A percentile compares a stretch with the other conserved stretches of the same genome.
Evolutionary conservation across 1,139 yeast genomes (phyloP).

Genomic region (Saccharomyces hybrid): DNA sequence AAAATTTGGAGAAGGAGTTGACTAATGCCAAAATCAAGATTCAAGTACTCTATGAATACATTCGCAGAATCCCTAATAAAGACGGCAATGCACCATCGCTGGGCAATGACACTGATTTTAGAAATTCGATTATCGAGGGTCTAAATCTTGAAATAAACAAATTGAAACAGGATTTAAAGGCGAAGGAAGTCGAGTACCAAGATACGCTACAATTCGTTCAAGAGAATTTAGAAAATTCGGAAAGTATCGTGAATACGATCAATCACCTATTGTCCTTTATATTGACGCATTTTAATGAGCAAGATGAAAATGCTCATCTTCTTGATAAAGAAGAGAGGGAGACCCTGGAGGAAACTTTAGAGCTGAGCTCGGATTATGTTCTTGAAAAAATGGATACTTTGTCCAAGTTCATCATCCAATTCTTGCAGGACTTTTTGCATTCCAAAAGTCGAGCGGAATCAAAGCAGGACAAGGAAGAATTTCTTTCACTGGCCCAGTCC

Average conservation of each 20-base stretch:
- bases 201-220: slow-evolving; percentile 30
- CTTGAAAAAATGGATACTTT: slow-evolving; percentile 32
- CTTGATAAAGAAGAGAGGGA: slow-evolving; percentile 26
- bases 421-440: slow-evolving; percentile 9
- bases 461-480: background rate
- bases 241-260: slow-evolving; percentile 27
- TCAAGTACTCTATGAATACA: background rate
- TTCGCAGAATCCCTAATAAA: background rate
- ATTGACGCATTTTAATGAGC: slow-evolving; percentile 2
- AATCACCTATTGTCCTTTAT: slow-evolving; percentile 29
- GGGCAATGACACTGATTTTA: background rate
- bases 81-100: background rate
- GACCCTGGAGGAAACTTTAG: slow-evolving; percentile 27
- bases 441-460: background rate
- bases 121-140: background rate
- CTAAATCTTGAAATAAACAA: slow-evolving; percentile 1
- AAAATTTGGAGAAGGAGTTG: slow-evolving; percentile 20
- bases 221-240: slow-evolving; percentile 27
- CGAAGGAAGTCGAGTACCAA: slow-evolving; percentile 24
- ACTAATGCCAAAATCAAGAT: slow-evolving; percentile 5
- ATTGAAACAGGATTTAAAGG: slow-evolving; percentile 22
- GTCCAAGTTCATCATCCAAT: slow-evolving; percentile 22
- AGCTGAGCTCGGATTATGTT: slow-evolving; percentile 27
- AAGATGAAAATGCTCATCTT: slow-evolving; percentile 11
- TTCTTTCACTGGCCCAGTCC: background rate